Conservation (phyloP, 192 early-diverging fungal species). For the Gonapodya sp. region DNA sequence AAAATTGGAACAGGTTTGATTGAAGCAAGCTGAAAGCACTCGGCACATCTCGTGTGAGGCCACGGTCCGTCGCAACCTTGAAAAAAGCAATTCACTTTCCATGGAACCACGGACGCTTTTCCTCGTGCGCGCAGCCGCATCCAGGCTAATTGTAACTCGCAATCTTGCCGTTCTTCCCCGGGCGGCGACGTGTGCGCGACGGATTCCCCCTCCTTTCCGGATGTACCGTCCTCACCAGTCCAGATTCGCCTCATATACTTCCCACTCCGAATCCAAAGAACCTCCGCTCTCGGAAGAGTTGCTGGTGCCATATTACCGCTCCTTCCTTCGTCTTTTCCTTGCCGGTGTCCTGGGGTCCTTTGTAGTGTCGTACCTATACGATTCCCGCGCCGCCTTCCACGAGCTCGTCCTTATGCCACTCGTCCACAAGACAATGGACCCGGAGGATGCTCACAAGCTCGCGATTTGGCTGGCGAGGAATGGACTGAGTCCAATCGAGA, state of each 20-base stretch:
- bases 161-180: too few species aligned
- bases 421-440: constrained; percentile 53
- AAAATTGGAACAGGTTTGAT: too few species aligned
- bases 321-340: constrained; percentile 12
- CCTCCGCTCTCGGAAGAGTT: not conserved
- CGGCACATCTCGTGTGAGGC: too few species aligned
- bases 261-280: not conserved
- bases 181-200: too few species aligned
- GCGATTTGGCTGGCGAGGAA: constrained; percentile 48
- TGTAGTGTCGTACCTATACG: constrained; percentile 46
- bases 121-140: too few species aligned
- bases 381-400: constrained; percentile 68
- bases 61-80: too few species aligned
- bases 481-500: constrained; percentile 55
- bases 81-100: too few species aligned
- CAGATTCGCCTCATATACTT: not conserved
- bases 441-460: constrained; percentile 66
- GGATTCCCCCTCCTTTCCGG: too few species aligned
- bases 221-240: too few species aligned
- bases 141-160: too few species aligned
- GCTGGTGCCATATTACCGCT: not conserved
- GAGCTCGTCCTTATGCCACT: constrained; percentile 53
- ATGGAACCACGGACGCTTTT: too few species aligned
- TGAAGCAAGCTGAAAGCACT: too few species aligned
- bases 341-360: constrained; percentile 27